Percentiles rank a stretch among this genome's conserved stretches.
These are phyloP conservation scores for Aspergillus transmontanensis DNA, from an alignment of 2,329 filamentous ascomycete species.

Conservation along the genomic window DNA sequence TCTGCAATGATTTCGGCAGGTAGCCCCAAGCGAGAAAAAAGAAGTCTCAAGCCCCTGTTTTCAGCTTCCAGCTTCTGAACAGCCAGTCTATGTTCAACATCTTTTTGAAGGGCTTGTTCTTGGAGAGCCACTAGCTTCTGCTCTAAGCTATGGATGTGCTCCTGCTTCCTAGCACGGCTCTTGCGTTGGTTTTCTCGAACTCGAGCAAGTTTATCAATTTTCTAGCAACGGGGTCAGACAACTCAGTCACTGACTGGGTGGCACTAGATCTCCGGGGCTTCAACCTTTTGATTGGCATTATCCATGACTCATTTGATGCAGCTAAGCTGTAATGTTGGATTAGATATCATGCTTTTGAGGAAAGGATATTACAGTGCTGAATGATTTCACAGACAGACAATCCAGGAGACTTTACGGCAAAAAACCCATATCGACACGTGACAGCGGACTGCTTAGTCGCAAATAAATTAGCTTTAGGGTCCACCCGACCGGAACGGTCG, in stretches of 20 bases:
- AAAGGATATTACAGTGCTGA: background rate
- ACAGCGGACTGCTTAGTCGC: background rate
- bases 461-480: background rate
- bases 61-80: slow-evolving; percentile 38
- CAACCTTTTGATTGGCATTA: slow-evolving; percentile 18
- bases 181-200: slow-evolving; percentile 43
- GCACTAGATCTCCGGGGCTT: background rate
- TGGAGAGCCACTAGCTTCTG: slow-evolving; percentile 32
- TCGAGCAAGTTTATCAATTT: slow-evolving; percentile 41
- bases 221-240: slow-evolving; percentile 20
- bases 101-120: slow-evolving; percentile 31
- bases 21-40: slow-evolving; percentile 31
- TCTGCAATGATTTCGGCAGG: slow-evolving; percentile 27
- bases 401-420: background rate
- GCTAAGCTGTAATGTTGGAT: background rate
- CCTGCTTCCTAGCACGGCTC: slow-evolving; percentile 39
- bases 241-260: background rate
- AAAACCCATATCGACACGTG: background rate
- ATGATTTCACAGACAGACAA: background rate
- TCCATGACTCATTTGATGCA: background rate
- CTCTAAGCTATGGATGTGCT: slow-evolving; percentile 40
- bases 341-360: background rate
- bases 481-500: background rate
- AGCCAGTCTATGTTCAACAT: slow-evolving; percentile 37
- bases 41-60: slow-evolving; percentile 32